Evolutionary conservation across 768 basidiomycete species (phyloP), one percentile per base, ranked within the genome.

Genomic region (Cyclocybe aegerita): DNA sequence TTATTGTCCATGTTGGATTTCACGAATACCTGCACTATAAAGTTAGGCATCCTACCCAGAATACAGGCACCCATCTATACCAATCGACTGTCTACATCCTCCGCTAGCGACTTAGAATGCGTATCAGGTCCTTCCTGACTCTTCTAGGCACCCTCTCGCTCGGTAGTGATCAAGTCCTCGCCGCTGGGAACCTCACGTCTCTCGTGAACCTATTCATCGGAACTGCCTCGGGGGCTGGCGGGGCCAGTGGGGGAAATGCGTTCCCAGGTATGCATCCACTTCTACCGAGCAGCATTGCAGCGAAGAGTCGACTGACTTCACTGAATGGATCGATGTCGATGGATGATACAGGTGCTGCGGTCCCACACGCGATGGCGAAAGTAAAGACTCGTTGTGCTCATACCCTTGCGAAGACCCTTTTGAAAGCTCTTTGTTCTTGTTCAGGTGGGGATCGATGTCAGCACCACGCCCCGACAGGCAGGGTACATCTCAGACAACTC

Each of bases 281-380:
- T 23, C 23, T 5, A 23, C 23, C 23, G 23, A 23, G 3, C 23
- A 23, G 23, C 23, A 23, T 23, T 23, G 23, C 23, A 5, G 23
- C 23, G 4, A 23, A 3, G 23, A 23, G 23, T 15, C 33, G 23
- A 15, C 1, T 31, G 1, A 10, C 34, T 39, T 50, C 4, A 41
- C 31, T 56, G 7, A 15, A 30, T 8, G 23, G 23, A 14, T 40
- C 10, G 5, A 35, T 30, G 9, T 43, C 48, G 39, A 42, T 35
- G 2, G 2, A 9, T 39, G 9, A 33, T 49, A 7, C 23, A 73
- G 70, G 70, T 37, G 71, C 76, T 14, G 76, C 78, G 12, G 60
- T 80, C 9, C 78, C 77, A 0, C 75, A 78, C 66, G 78, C 70
- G 0, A 78, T 80, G 77, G 77, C 70, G n/a, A 80, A 80, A 63